A percentile compares a stretch with the other conserved stretches of the same genome.
Evolutionary conservation across 148 eudicot species (phyloP).

Genomic region (Rhododendron williamsianum): DNA sequence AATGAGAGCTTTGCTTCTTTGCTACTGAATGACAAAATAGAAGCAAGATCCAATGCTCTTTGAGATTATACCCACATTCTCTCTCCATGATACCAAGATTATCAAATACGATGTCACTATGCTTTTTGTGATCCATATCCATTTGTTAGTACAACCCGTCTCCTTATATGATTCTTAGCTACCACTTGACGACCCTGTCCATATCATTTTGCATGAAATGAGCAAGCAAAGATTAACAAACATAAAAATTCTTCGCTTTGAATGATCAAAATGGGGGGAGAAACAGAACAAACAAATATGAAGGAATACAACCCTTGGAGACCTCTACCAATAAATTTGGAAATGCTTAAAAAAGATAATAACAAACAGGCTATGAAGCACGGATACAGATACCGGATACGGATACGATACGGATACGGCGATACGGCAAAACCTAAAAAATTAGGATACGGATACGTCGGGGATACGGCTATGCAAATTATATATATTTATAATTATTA

Average conservation of each 20-base stretch:
- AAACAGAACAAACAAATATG: background rate
- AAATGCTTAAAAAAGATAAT: background rate
- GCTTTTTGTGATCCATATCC: background rate
- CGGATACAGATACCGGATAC: too few species aligned
- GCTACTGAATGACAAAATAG: too few species aligned
- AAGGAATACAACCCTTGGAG: background rate
- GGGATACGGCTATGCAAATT: too few species aligned
- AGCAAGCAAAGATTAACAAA: background rate
- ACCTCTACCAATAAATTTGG: too few species aligned
- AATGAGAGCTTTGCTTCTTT: too few species aligned
- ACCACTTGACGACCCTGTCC: background rate
- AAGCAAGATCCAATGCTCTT: background rate
- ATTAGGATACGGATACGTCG: too few species aligned
- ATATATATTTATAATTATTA: too few species aligned
- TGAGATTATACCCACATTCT: background rate
- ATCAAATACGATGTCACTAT: background rate
- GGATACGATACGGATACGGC: too few species aligned
- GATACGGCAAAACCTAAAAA: too few species aligned
- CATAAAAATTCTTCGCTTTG: too few species aligned
- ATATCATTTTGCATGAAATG: background rate
- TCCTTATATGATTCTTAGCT: background rate
- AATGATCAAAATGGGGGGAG: background rate
- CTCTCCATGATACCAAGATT: background rate
- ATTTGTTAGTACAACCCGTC: background rate
- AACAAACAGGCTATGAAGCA: background rate